Base-by-base conservation (phyloP, 305 asterid genomes). In the Rubia balearica region DNA sequence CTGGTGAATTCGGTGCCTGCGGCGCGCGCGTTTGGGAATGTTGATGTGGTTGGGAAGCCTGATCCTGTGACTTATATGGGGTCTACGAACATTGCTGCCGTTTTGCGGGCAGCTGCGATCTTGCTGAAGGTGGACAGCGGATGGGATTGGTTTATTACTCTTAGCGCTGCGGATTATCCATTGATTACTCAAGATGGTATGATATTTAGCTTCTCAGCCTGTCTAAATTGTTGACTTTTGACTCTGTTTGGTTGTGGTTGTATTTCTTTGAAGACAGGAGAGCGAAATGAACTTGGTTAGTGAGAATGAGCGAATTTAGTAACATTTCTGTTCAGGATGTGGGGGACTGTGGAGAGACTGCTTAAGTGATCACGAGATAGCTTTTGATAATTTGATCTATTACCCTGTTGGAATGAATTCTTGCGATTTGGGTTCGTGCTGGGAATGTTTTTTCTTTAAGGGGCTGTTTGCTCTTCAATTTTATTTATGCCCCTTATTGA, bases 101-200 rank as follows among this genome's bases (percentile, higher is more conserved):
- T 84, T 72, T 68, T 94, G 75, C 85, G 98, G 81, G 98, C 95
- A 4, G 92, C 84, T 38, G 86, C 99, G 1, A 81, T 91, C 83
- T 81, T 88, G 83, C 75, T 94, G 86, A 94, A 87, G 88, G 46
- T 87, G 78, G 97, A 86, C 75, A 82, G 65, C 61, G 88, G 88
- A 24, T 94, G 97, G 98, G 96, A 91, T 85, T 94, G 98, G 98
- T 91, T 94, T 81, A 77, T 94, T 66, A 87, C 93, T 67, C 90
- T 94, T 17, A 90, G 96, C 73, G 96, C 97, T 0, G 33, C 68
- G 83, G 97, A 94, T 87, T 94, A 94, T 82, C 98, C 97, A 1
- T 78, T 94, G 82, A 77, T 94, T 70, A 89, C 96, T 22, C 98
- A 91, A 73, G 98, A 94, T 83, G 98, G 98, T 94, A 89, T 66